A percentile compares a stretch with the other conserved stretches of the same genome.
Conservation (phyloP, 1,139 yeast species). For the Suhomyces anneliseae region DNA sequence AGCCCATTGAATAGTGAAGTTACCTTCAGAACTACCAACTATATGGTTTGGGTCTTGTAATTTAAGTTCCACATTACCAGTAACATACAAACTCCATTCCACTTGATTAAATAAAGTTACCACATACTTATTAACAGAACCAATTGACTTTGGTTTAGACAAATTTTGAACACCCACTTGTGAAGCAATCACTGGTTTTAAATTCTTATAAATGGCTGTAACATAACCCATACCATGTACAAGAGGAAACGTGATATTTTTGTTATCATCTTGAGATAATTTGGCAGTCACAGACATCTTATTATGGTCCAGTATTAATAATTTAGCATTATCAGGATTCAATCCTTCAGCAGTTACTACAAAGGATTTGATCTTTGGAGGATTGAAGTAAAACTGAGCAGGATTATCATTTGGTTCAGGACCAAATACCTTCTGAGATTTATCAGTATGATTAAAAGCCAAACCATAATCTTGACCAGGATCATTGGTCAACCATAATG, state of each 20-base stretch:
- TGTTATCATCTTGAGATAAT: slow-evolving; percentile 18
- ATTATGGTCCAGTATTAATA: slow-evolving; percentile 29
- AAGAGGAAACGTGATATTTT: slow-evolving; percentile 33
- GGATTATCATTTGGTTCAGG: slow-evolving; percentile 41
- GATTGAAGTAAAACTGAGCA: slow-evolving; percentile 47
- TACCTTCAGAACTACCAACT: slow-evolving; percentile 35
- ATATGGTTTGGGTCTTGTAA: slow-evolving; percentile 55
- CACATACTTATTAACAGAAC: slow-evolving; percentile 28
- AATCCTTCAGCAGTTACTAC: slow-evolving; percentile 37
- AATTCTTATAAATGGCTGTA: slow-evolving; percentile 58
- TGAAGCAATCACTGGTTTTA: slow-evolving; percentile 57
- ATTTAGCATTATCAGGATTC: slow-evolving; percentile 18
- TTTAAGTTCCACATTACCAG: slow-evolving; percentile 39
- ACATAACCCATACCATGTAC: slow-evolving; percentile 70
- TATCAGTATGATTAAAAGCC: slow-evolving; percentile 47
- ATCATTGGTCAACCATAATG: slow-evolving; percentile 45
- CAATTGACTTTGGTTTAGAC: slow-evolving; percentile 18
- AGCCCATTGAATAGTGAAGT: slow-evolving; percentile 40
- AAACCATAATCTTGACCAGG: slow-evolving; percentile 40
- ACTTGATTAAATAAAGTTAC: slow-evolving; percentile 43
- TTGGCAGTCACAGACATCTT: slow-evolving; percentile 37
- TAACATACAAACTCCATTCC: slow-evolving; percentile 41
- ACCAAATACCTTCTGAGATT: slow-evolving; percentile 43
- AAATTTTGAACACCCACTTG: slow-evolving; percentile 65
- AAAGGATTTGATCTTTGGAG: slow-evolving; percentile 47